Evolutionary conservation across 768 basidiomycete genomes (phyloP).

Genomic region (Calvatia gigantea): DNA sequence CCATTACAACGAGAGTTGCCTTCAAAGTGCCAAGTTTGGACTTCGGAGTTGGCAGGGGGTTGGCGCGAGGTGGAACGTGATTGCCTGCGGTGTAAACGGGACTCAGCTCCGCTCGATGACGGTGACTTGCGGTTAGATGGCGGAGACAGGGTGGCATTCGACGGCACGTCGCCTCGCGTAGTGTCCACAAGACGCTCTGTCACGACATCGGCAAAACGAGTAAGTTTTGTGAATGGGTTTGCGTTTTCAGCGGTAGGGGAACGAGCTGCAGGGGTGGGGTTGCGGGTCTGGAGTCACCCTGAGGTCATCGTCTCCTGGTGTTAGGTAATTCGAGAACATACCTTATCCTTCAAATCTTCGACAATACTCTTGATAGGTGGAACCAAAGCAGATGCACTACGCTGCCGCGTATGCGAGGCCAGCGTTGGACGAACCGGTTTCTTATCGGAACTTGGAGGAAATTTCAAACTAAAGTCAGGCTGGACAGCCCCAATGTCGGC

Average conservation of each 20-base stretch:
- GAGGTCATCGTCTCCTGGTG: not conserved
- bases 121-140: slow-evolving; percentile 42
- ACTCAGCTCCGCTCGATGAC: slow-evolving; percentile 41
- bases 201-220: slow-evolving; percentile 29
- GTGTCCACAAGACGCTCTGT: slow-evolving; percentile 10
- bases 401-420: slow-evolving; percentile 20
- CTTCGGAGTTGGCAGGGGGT: slow-evolving; percentile 19
- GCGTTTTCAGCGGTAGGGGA: slow-evolving; percentile 40
- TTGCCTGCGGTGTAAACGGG: slow-evolving; percentile 47
- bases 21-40: slow-evolving; percentile 42
- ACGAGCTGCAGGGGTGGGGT: slow-evolving; percentile 36
- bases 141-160: slow-evolving; percentile 12
- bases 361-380: slow-evolving; percentile 68
- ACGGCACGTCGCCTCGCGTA: not conserved
- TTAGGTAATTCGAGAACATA: slow-evolving; percentile 18
- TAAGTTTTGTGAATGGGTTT: slow-evolving; percentile 57
- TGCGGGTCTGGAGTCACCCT: slow-evolving; percentile 34
- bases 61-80: slow-evolving; percentile 53
- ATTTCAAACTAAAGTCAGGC: slow-evolving; percentile 14
- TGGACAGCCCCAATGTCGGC: slow-evolving; percentile 41
- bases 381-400: slow-evolving; percentile 21
- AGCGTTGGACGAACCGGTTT: slow-evolving; percentile 11
- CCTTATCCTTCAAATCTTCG: slow-evolving; percentile 73
- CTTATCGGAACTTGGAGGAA: slow-evolving; percentile 8
- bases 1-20: slow-evolving; percentile 76